Evolutionary conservation across 441 rosid species (phyloP), one percentile per base, ranked within the genome.

Genomic region (Populus hybrid): DNA sequence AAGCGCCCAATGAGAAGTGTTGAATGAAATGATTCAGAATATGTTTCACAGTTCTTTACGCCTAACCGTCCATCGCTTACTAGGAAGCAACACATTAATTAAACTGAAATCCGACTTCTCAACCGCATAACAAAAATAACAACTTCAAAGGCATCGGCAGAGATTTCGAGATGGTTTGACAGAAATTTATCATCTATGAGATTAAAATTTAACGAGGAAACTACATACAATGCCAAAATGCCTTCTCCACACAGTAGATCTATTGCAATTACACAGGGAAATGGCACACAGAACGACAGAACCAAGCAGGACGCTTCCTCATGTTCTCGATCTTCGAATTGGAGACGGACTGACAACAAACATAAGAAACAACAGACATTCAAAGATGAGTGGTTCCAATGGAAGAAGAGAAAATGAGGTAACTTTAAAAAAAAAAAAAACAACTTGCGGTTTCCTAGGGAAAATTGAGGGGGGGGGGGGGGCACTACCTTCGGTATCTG

Each of bases 401-500:
- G 12, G 3, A 36, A 28, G 10, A 16, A 16, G 18, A 34, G 11
- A 69, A 5, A 8, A 18, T 30, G 36, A 7, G 20, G 11, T 30
- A 9, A 54, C 18, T 21, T 18, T 54, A 0, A 30, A 30, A 54
- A 54, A 30, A 54, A 30, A 30, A 30, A 3, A 30, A 30, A 30
- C 32, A 30, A 38, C 20, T 66, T 26, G 3, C 24, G 0, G 8
- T 28, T 18, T 7, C 11, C 8, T 8, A 3, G 32, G 21, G 26
- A 18, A 5, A 42, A 34, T 6, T 2, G 65, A 3, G 24, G 24
- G 24, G 24, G 28, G 28, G 28, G 10, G 18, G 10, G 12, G 50
- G 6, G 12, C 65, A 30, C 69, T 87, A 94, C 98, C 98, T 88
- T 80, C 94, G 92, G 77, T 83, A 85, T 77, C 92, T 81, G 28